phyloP scores from a whole-genome alignment of 805 yeast genomes.

The Teunomyces barrocoloradensis region DNA sequence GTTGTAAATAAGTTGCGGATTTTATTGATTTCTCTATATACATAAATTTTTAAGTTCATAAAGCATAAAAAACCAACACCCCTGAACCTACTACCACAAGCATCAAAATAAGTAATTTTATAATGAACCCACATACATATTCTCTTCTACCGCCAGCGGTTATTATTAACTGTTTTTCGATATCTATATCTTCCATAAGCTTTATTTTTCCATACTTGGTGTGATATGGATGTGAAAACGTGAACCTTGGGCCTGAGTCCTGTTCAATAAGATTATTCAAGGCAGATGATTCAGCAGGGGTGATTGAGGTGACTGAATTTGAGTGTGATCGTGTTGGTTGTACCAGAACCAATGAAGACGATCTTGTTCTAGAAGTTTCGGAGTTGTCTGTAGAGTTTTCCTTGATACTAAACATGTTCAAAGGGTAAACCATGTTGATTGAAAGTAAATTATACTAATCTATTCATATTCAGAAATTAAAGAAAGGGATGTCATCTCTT shows the following conservation, averaged over 20 bases:
- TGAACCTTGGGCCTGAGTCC: conserved; percentile 7
- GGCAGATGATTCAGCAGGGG: conserved; percentile 8
- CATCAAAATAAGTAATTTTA: conserved; percentile 28
- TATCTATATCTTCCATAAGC: conserved; percentile 29
- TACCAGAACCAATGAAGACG: background rate
- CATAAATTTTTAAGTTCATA: conserved; percentile 10
- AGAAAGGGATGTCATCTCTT: background rate
- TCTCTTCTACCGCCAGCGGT: conserved; percentile 40
- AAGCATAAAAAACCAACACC: conserved; percentile 35
- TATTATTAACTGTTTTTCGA: conserved; percentile 35
- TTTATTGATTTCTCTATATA: background rate
- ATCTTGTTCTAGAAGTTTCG: conserved; percentile 8
- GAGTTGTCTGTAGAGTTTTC: background rate
- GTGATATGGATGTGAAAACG: conserved; percentile 1
- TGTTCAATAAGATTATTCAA: conserved; percentile 12
- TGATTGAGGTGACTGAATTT: conserved; percentile 19
- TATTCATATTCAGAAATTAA: too few relatives aligned
- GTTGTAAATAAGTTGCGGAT: background rate
- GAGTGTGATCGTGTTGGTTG: conserved; percentile 20
- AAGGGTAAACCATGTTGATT: background rate
- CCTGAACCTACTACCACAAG: conserved; percentile 31
- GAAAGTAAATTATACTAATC: too few relatives aligned
- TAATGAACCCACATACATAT: conserved; percentile 29
- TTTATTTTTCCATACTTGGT: conserved; percentile 21
- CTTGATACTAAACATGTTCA: background rate